A percentile compares a stretch with the other conserved stretches of the same genome.
Conservation (phyloP, 192 early-diverging fungal species). For the Coemansia sp. region DNA sequence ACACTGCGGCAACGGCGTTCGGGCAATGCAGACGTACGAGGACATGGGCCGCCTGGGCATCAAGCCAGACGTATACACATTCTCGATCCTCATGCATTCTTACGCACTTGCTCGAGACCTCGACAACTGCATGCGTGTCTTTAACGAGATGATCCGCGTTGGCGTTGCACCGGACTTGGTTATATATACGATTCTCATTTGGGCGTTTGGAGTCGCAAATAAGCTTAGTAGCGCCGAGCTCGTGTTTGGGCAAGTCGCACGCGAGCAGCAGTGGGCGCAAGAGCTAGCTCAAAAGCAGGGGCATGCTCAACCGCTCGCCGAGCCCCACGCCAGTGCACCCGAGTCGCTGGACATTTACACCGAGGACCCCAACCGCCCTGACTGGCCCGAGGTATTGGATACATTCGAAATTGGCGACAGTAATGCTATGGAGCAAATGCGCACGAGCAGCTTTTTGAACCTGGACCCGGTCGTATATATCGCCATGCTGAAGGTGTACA, state of each 20-base stretch:
- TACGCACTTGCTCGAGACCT: conserved; percentile 77
- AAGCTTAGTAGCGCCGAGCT: conserved; percentile 30
- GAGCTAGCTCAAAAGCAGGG: background rate
- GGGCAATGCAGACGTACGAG: conserved; percentile 72
- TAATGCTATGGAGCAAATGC: conserved; percentile 18
- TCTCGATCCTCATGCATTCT: conserved; percentile 75
- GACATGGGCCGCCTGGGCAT: conserved; percentile 82
- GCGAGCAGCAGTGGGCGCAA: conserved; percentile 40
- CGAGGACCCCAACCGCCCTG: conserved; percentile 14
- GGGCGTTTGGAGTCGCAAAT: conserved; percentile 27
- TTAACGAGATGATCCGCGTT: conserved; percentile 62
- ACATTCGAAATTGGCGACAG: conserved; percentile 4
- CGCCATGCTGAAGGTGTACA: conserved; percentile 53
- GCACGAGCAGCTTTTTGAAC: conserved; percentile 43
- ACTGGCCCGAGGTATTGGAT: conserved; percentile 3
- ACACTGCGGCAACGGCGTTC: conserved; percentile 58
- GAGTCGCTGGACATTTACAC: conserved; percentile 38
- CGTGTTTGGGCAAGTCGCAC: conserved; percentile 39
- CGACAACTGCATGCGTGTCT: conserved; percentile 63
- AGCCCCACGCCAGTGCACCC: background rate
- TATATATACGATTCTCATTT: conserved; percentile 52
- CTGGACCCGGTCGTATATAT: conserved; percentile 50
- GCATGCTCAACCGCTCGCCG: background rate
- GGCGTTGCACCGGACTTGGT: conserved; percentile 43
- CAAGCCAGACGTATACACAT: conserved; percentile 73